These are phyloP conservation scores for Lomentospora prolificans DNA, from an alignment of 2,329 filamentous ascomycete genomes.

Conservation along the genomic window DNA sequence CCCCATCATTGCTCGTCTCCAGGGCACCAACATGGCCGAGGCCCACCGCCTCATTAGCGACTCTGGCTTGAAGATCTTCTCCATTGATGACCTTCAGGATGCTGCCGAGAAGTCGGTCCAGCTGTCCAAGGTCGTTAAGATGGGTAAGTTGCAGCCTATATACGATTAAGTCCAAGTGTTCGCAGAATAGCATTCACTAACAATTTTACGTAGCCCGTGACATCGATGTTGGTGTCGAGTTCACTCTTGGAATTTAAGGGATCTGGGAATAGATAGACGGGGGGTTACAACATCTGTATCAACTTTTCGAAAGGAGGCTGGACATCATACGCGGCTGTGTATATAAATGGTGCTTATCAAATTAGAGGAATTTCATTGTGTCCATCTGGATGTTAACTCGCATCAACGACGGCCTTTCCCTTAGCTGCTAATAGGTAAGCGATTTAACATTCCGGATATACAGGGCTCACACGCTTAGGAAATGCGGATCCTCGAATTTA, in stretches of 20 bases:
- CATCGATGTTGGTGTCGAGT: slow-evolving; percentile 95
- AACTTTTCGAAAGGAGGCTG: neutral
- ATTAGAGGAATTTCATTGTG: neutral
- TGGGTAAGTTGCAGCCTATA: slow-evolving; percentile 62
- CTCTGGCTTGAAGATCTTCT: slow-evolving; percentile 98
- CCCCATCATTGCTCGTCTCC: slow-evolving; percentile 91
- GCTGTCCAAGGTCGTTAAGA: slow-evolving; percentile 98
- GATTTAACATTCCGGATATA: no score
- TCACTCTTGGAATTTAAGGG: slow-evolving; percentile 80
- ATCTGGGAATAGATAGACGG: slow-evolving; percentile 10
- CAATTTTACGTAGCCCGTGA: slow-evolving; percentile 60
- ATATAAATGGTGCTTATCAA: slow-evolving; percentile 3
- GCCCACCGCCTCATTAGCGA: slow-evolving; percentile 92
- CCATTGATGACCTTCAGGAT: slow-evolving; percentile 93
- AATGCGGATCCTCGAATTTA: no score
- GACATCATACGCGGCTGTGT: neutral
- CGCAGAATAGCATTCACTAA: no score
- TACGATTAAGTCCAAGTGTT: no score
- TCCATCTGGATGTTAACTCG: neutral
- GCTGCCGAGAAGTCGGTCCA: slow-evolving; percentile 98
- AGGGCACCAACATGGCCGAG: slow-evolving; percentile 96
- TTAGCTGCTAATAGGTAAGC: no score
- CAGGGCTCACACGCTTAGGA: no score
- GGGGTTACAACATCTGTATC: neutral
- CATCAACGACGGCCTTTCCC: no score